Evolutionary conservation across 2,329 filamentous ascomycete genomes (phyloP).

Genomic region (Gliomastix tumulicola): DNA sequence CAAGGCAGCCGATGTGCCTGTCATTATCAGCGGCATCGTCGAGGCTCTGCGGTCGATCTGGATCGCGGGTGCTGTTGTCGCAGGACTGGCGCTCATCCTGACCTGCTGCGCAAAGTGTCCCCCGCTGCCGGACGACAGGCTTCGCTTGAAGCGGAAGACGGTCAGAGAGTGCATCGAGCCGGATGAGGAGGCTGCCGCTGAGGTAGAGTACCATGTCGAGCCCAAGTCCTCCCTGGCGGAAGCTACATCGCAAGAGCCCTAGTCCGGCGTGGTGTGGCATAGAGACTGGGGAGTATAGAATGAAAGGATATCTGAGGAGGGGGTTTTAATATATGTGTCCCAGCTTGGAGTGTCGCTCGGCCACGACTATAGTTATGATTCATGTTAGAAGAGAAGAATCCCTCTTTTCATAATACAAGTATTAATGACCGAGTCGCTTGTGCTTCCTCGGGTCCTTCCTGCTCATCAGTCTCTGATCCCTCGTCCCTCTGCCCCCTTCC

Average conservation of each 20-base stretch:
- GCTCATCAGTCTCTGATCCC: conserved; percentile 65
- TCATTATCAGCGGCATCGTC: neutral
- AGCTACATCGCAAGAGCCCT: neutral
- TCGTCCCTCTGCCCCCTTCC: conserved; percentile 81
- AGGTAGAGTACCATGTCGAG: neutral
- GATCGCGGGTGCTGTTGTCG: neutral
- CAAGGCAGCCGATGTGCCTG: neutral
- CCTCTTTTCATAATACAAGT: no score
- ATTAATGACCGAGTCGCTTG: conserved; percentile 56
- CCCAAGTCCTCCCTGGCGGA: neutral
- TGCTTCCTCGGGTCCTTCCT: conserved; percentile 71
- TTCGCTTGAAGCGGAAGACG: no score
- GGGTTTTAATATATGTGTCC: no score
- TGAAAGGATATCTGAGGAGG: no score
- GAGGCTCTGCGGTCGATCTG: neutral
- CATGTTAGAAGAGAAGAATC: no score
- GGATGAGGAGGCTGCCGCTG: no score
- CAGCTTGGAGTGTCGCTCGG: no score
- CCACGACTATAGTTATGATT: no score
- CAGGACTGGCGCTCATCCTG: neutral
- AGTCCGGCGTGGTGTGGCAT: no score
- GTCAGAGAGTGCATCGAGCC: no score
- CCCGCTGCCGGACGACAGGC: neutral
- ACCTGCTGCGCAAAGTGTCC: neutral
- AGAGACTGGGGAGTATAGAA: no score